A percentile compares a stretch with the other conserved stretches of the same genome.
phyloP scores from a whole-genome alignment of 768 basidiomycete genomes.

The Termitomyces sp. region DNA sequence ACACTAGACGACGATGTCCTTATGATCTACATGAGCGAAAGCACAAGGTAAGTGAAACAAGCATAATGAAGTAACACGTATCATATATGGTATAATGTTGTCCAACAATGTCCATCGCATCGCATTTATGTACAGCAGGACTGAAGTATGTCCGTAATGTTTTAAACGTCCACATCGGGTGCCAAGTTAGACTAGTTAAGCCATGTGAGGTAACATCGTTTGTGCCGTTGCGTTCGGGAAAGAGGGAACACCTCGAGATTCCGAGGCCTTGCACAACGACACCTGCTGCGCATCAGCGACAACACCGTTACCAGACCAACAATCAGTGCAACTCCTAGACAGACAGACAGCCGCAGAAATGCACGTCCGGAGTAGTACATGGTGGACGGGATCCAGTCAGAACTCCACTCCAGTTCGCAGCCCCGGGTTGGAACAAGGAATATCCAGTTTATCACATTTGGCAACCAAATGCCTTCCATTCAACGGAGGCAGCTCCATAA shows the following conservation, averaged over 20 bases:
- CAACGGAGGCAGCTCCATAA: not conserved
- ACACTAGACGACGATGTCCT: not conserved
- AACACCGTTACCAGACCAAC: not conserved
- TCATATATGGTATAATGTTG: not conserved
- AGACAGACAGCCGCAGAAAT: not conserved
- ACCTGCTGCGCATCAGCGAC: not conserved
- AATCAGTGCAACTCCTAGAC: not conserved
- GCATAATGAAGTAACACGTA: not conserved
- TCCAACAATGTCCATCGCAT: not conserved
- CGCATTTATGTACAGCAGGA: not conserved
- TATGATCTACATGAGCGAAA: not conserved
- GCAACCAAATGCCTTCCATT: not conserved
- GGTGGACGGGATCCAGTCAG: not conserved
- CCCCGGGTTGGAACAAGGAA: not conserved
- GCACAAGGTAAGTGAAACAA: not conserved
- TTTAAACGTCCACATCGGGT: not conserved
- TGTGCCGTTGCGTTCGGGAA: not conserved
- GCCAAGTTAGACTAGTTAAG: not conserved
- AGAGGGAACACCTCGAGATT: not conserved
- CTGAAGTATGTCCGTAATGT: not conserved
- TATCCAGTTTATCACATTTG: not conserved
- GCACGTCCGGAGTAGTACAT: not conserved
- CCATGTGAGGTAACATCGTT: not conserved
- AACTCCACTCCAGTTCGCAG: not conserved
- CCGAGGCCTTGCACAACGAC: constrained; percentile 1